Evolutionary conservation across 2,329 filamentous ascomycete genomes (phyloP).

Genomic region (Fusarium paranaense): DNA sequence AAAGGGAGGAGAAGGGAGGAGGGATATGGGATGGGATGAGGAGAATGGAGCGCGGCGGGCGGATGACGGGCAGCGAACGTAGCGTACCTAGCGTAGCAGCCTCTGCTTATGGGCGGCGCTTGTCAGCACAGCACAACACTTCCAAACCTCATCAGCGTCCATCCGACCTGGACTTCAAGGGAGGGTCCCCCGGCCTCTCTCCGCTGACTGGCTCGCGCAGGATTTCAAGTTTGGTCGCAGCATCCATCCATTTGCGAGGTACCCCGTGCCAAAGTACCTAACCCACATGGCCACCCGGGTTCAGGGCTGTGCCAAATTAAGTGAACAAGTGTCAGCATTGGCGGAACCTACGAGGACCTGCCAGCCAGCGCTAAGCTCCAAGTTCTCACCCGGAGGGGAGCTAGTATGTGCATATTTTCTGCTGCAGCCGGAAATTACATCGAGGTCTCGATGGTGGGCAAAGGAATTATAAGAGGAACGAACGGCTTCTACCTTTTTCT

Average conservation of each 20-base stretch:
- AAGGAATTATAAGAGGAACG: constrained; percentile 7
- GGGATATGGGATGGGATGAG: constrained; percentile 7
- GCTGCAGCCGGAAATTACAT: constrained; percentile 6
- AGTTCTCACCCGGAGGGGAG: not conserved
- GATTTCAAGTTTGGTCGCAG: not conserved
- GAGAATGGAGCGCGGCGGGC: not conserved
- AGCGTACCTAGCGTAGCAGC: not conserved
- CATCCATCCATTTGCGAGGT: not conserved
- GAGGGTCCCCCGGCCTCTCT: not conserved
- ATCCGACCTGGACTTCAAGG: not conserved
- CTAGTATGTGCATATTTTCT: not conserved
- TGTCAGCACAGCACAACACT: not conserved
- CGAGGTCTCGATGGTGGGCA: not conserved
- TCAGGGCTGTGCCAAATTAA: constrained; percentile 32
- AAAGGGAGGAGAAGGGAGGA: constrained; percentile 20
- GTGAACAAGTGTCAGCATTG: constrained; percentile 40
- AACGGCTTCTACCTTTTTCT: not conserved
- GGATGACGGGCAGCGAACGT: not conserved
- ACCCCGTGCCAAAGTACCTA: constrained; percentile 8
- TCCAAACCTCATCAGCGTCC: not conserved
- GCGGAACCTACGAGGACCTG: constrained; percentile 7
- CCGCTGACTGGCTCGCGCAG: not conserved
- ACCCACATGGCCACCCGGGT: constrained; percentile 7
- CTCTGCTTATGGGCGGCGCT: not conserved
- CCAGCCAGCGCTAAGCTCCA: not conserved